A percentile compares a stretch with the other conserved stretches of the same genome.
Conservation (phyloP, 163 green algal species). For the Prototheca cutis region DNA sequence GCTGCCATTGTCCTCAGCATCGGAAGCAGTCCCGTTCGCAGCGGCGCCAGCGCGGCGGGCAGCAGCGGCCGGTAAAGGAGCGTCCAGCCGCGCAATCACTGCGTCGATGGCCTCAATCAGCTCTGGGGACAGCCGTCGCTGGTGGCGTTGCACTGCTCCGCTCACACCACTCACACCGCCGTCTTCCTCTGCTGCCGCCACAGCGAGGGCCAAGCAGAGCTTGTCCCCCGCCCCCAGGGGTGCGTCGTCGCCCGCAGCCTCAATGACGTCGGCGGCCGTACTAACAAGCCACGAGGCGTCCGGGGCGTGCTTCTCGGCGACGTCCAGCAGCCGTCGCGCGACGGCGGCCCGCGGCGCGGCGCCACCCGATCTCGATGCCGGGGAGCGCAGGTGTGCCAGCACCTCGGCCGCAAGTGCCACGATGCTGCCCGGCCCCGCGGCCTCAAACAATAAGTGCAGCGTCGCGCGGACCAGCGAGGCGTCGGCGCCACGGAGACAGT, state of each 20-base stretch:
- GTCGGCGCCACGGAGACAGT: conserved; percentile 89
- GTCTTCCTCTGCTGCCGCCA: conserved; percentile 40
- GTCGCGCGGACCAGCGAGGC: conserved; percentile 89
- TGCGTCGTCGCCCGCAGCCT: conserved; percentile 36
- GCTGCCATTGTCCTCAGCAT: too few relatives aligned
- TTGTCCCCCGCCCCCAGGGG: conserved; percentile 55
- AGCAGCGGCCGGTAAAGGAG: too few relatives aligned
- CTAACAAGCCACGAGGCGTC: conserved; percentile 80
- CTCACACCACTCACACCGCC: too few relatives aligned
- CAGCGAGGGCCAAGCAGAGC: conserved; percentile 75
- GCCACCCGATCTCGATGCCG: conserved; percentile 6
- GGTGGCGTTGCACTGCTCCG: too few relatives aligned
- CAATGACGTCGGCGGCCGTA: conserved; percentile 53
- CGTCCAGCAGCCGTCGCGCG: conserved; percentile 38
- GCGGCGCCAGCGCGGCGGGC: too few relatives aligned
- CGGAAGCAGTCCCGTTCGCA: too few relatives aligned
- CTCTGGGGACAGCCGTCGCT: conserved; percentile 33
- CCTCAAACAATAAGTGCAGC: conserved; percentile 88
- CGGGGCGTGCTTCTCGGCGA: conserved; percentile 63
- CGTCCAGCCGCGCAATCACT: not conserved
- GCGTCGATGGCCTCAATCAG: conserved; percentile 11
- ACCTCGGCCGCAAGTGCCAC: conserved; percentile 88
- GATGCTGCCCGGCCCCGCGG: conserved; percentile 89
- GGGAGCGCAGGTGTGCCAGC: conserved; percentile 68
- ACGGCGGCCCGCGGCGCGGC: conserved; percentile 46